Evolutionary conservation across 2,329 filamentous ascomycete genomes (phyloP).

Genomic region (Ophiosphaerella herpotricha): DNA sequence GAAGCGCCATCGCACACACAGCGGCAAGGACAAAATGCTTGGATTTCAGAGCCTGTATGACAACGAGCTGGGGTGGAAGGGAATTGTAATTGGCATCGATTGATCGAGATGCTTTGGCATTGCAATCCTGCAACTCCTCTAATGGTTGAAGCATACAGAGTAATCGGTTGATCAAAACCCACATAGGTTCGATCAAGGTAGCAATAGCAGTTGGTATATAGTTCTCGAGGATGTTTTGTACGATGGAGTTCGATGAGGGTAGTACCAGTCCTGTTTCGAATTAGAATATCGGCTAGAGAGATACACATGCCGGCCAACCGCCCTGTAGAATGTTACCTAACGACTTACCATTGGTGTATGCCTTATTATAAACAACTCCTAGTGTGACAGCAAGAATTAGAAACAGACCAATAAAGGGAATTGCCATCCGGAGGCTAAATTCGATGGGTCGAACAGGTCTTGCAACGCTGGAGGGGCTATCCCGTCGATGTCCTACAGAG

Average conservation of each 20-base stretch:
- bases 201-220: slow-evolving; percentile 62
- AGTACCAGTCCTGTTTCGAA: slow-evolving; percentile 33
- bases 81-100: slow-evolving; percentile 58
- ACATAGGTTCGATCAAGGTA: slow-evolving; percentile 62
- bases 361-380: slow-evolving; percentile 20
- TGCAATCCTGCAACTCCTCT: slow-evolving; percentile 53
- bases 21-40: slow-evolving; percentile 53
- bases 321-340: background rate
- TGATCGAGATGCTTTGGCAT: slow-evolving; percentile 35
- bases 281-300: background rate
- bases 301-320: background rate
- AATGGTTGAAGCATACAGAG: slow-evolving; percentile 62
- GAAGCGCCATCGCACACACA: slow-evolving; percentile 55
- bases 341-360: slow-evolving; percentile 15
- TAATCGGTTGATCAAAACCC: slow-evolving; percentile 59
- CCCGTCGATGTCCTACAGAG: background rate
- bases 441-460: slow-evolving; percentile 30
- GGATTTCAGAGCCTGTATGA: slow-evolving; percentile 53
- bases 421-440: slow-evolving; percentile 21
- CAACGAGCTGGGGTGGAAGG: slow-evolving; percentile 58
- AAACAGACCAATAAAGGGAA: slow-evolving; percentile 21
- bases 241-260: slow-evolving; percentile 42
- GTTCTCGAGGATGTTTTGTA: slow-evolving; percentile 50
- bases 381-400: slow-evolving; percentile 16
- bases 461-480: slow-evolving; percentile 6